phyloP scores from a whole-genome alignment of 257 asterid genomes.

The Forsythia viridissima region DNA sequence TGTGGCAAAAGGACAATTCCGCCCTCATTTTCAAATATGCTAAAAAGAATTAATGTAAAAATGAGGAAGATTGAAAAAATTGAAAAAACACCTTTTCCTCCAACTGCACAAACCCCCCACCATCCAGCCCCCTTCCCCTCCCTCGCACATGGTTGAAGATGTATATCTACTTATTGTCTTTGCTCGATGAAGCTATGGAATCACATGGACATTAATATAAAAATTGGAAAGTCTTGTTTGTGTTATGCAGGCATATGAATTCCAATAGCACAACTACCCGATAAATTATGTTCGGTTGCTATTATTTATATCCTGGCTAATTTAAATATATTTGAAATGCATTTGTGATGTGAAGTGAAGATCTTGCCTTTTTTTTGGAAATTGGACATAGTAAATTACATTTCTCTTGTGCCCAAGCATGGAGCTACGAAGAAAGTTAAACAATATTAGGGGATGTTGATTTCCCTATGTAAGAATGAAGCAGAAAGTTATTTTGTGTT shows the following conservation, averaged over 20 bases:
- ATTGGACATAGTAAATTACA: not conserved
- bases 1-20: not conserved
- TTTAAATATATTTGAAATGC: no score
- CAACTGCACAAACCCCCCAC: not conserved
- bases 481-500: not conserved
- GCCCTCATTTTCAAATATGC: not conserved
- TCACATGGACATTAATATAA: no score
- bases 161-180: no score
- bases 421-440: not conserved
- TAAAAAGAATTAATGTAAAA: not conserved
- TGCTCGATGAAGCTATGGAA: no score
- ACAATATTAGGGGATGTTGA: not conserved
- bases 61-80: not conserved
- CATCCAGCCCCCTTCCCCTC: not conserved
- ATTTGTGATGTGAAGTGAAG: not conserved
- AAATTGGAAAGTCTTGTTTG: not conserved
- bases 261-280: not conserved
- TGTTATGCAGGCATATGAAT: not conserved
- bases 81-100: not conserved
- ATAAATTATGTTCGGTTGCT: not conserved
- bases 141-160: no score
- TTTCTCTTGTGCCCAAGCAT: not conserved
- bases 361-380: not conserved
- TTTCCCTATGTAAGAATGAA: not conserved
- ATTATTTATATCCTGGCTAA: not conserved